These are phyloP conservation scores for Globisporangium viniferum DNA, from an alignment of 352 stramenopile species.

Conservation along the genomic window DNA sequence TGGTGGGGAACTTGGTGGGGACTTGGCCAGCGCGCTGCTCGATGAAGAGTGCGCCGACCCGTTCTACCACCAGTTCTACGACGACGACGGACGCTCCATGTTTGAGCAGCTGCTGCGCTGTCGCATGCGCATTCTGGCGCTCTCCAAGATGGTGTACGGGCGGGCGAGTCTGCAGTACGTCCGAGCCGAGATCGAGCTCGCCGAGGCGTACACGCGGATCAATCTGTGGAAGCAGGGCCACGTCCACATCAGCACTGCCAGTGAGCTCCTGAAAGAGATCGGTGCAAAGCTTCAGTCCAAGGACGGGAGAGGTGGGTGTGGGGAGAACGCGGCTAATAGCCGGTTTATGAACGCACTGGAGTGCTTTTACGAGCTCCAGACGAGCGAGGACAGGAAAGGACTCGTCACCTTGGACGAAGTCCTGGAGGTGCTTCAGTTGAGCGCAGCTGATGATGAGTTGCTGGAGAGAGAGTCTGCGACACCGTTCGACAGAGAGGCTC, in stretches of 20 bases:
- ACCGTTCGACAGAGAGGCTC: slow-evolving; percentile 8
- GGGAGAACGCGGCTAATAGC: not conserved
- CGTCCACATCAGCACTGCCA: slow-evolving; percentile 33
- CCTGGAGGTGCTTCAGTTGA: not conserved
- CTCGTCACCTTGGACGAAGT: slow-evolving; percentile 12
- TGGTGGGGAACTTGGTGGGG: not conserved
- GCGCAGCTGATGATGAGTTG: not conserved
- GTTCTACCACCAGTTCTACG: slow-evolving; percentile 62
- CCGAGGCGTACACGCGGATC: slow-evolving; percentile 47
- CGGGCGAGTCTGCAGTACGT: slow-evolving; percentile 34
- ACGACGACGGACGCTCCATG: slow-evolving; percentile 45
- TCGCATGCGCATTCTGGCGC: slow-evolving; percentile 50
- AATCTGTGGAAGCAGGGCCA: slow-evolving; percentile 74
- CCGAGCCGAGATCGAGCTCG: slow-evolving; percentile 50
- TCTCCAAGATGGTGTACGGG: slow-evolving; percentile 50
- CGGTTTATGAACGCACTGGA: slow-evolving; percentile 14
- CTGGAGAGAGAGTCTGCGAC: not conserved
- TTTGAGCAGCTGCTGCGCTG: slow-evolving; percentile 58
- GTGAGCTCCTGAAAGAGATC: slow-evolving; percentile 37
- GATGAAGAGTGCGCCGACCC: slow-evolving; percentile 45
- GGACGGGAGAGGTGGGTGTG: not conserved
- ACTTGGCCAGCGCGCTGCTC: slow-evolving; percentile 10
- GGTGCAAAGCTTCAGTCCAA: slow-evolving; percentile 7
- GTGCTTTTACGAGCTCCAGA: slow-evolving; percentile 25
- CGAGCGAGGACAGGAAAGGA: not conserved